These are phyloP conservation scores for Aspergillus funiculosus DNA, from an alignment of 495 filamentous ascomycete species.

Conservation along the genomic window DNA sequence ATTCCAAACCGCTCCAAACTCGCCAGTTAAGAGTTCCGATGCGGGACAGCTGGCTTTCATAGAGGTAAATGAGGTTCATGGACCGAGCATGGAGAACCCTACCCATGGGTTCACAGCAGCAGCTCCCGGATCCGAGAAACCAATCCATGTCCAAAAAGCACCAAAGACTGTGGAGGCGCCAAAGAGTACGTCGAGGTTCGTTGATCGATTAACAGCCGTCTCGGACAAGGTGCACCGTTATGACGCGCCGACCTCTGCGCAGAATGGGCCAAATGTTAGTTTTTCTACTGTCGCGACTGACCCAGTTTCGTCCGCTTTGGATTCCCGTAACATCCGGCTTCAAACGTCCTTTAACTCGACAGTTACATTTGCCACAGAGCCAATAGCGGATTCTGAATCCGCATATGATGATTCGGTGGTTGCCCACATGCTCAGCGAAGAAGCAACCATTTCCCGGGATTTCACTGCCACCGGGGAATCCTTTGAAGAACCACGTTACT, in stretches of 20 bases:
- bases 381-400: slow-evolving; percentile 22
- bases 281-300: slow-evolving; percentile 22
- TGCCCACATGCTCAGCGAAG: slow-evolving; percentile 22
- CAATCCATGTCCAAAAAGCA: slow-evolving; percentile 5
- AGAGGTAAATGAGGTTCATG: slow-evolving; percentile 9
- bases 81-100: slow-evolving; percentile 5
- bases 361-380: slow-evolving; percentile 30
- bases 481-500: slow-evolving; percentile 4
- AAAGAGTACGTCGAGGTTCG: slow-evolving; percentile 14
- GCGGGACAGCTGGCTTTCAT: background rate
- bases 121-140: slow-evolving; percentile 1
- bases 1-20: slow-evolving; percentile 40
- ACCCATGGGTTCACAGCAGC: no score
- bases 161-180: slow-evolving; percentile 1
- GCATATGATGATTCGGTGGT: slow-evolving; percentile 33
- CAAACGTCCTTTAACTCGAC: slow-evolving; percentile 28
- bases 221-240: slow-evolving; percentile 18
- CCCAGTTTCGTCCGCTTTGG: slow-evolving; percentile 15
- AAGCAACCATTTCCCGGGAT: slow-evolving; percentile 17
- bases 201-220: slow-evolving; percentile 22
- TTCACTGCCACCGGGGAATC: slow-evolving; percentile 1
- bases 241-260: slow-evolving; percentile 5
- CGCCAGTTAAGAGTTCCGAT: slow-evolving; percentile 23
- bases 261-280: slow-evolving; percentile 17
- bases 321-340: slow-evolving; percentile 13